Conservation (phyloP, 306 rosid genomes). For the Bauhinia variegata region DNA sequence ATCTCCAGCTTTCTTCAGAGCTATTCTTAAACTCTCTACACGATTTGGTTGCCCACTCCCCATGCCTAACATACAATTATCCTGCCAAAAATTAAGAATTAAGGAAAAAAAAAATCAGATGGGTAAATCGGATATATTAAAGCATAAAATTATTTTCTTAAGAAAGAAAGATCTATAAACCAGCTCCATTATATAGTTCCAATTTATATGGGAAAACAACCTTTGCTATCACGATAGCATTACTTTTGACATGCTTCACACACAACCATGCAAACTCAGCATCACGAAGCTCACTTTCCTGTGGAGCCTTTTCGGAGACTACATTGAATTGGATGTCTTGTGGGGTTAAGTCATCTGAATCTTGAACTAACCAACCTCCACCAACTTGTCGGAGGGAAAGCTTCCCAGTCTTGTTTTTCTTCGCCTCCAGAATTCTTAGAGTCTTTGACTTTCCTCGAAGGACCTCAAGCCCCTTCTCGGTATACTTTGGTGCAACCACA, state of each 20-base stretch:
- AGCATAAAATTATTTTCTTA: too few relatives aligned
- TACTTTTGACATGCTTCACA: slow-evolving; percentile 93
- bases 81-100: slow-evolving; percentile 48
- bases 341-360: slow-evolving; percentile 78
- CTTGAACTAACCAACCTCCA: slow-evolving; percentile 97
- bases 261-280: slow-evolving; percentile 93
- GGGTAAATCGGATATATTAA: too few relatives aligned
- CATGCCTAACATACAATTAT: slow-evolving; percentile 93
- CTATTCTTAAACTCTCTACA: slow-evolving; percentile 81
- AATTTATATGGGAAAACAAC: slow-evolving; percentile 33
- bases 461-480: slow-evolving; percentile 84
- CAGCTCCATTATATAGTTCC: slow-evolving; percentile 9
- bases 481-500: slow-evolving; percentile 89
- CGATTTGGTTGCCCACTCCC: slow-evolving; percentile 99
- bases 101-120: slow-evolving; percentile 27
- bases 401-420: slow-evolving; percentile 71
- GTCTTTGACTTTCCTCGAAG: slow-evolving; percentile 86
- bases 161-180: background rate
- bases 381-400: slow-evolving; percentile 94
- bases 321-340: slow-evolving; percentile 63
- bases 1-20: slow-evolving; percentile 85
- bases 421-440: slow-evolving; percentile 81
- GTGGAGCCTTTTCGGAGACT: slow-evolving; percentile 66
- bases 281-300: slow-evolving; percentile 63
- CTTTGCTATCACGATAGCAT: slow-evolving; percentile 90